These are phyloP conservation scores for Ophiosphaerella herpotricha DNA, from an alignment of 2,329 filamentous ascomycete genomes.

Conservation along the genomic window DNA sequence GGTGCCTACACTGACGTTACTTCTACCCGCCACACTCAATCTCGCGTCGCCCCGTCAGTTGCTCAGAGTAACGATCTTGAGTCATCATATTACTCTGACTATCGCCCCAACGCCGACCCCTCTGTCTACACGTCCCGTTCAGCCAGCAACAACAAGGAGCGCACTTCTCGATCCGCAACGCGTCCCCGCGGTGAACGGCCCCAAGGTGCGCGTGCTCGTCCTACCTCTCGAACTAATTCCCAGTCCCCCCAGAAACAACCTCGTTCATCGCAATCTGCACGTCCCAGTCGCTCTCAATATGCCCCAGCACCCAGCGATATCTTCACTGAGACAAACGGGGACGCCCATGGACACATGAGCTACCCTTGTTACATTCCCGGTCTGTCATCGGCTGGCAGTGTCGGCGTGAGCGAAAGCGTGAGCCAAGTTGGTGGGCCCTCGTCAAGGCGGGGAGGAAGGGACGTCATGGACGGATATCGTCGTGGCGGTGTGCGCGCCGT, in stretches of 20 bases:
- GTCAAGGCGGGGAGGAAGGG: slow-evolving; percentile 42
- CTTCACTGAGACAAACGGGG: slow-evolving; percentile 47
- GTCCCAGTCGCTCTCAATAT: slow-evolving; percentile 5
- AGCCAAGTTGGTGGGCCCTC: slow-evolving; percentile 47
- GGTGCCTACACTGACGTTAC: slow-evolving; percentile 47
- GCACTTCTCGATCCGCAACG: slow-evolving; percentile 17
- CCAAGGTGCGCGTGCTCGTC: slow-evolving; percentile 34
- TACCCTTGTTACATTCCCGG: slow-evolving; percentile 64
- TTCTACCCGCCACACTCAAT: slow-evolving; percentile 4
- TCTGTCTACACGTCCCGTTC: slow-evolving; percentile 26
- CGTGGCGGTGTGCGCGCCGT: slow-evolving; percentile 47
- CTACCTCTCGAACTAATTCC: slow-evolving; percentile 19
- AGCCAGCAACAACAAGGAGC: slow-evolving; percentile 13
- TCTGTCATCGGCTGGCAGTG: slow-evolving; percentile 48
- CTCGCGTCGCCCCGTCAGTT: slow-evolving; percentile 17
- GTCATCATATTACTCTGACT: slow-evolving; percentile 48
- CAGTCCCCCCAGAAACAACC: slow-evolving; percentile 42
- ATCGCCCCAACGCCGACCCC: slow-evolving; percentile 46
- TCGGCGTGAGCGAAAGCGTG: slow-evolving; percentile 44
- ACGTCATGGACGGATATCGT: slow-evolving; percentile 51
- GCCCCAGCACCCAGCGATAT: slow-evolving; percentile 33
- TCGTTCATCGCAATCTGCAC: slow-evolving; percentile 33
- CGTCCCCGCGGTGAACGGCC: slow-evolving; percentile 17
- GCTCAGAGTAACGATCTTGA: slow-evolving; percentile 34
- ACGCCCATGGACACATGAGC: slow-evolving; percentile 55